Base-by-base conservation (phyloP, 805 yeast genomes). In the Candida awuae region DNA sequence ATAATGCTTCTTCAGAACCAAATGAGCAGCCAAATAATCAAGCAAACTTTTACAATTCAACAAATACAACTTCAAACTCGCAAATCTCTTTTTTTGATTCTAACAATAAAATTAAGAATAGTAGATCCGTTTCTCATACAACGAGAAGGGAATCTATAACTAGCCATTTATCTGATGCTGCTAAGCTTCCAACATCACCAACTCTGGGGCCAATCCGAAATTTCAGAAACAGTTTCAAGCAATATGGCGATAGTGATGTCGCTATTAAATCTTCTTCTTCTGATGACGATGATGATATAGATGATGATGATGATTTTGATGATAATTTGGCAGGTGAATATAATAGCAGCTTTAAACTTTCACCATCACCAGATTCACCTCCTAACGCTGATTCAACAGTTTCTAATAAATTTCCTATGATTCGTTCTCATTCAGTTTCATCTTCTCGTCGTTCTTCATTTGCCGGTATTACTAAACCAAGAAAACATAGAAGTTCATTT, bases 121-220 rank as follows among this genome's bases (percentile, higher is more conserved):
- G 10, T 13, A 17, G 33, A 15, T 16, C 33, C 8, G 9, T n/a
- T 17, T 29, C 37, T 12, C 13, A 22, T 23, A 29, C 34, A 21
- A 10, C n/a, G 3, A 57, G 79, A 48, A 60, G 80, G 44, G 77
- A 71, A 50, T 70, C 76, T 12, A 75, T 75, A 27, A 69, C 77
- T 16, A 68, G 65, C 49, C 56, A 66, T 21, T 55, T 56, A 29
- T 54, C 63, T 14, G 74, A 69, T 47, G 53, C 64, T 38, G 63
- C 62, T 18, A 68, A 62, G 42, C 52, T 73, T 12, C 80, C 80
- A 13, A 33, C 41, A 2, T 63, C 66, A 16, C 68, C 68, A 4
- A 45, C 49, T 17, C 42, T 43, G 49, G 54, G 45, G 14, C 58
- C 63, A 12, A 35, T 60, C 18, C 59, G 52, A 37, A 53, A 40